Base-by-base conservation (phyloP, 257 asterid genomes). In the Buddleja alternifolia region DNA sequence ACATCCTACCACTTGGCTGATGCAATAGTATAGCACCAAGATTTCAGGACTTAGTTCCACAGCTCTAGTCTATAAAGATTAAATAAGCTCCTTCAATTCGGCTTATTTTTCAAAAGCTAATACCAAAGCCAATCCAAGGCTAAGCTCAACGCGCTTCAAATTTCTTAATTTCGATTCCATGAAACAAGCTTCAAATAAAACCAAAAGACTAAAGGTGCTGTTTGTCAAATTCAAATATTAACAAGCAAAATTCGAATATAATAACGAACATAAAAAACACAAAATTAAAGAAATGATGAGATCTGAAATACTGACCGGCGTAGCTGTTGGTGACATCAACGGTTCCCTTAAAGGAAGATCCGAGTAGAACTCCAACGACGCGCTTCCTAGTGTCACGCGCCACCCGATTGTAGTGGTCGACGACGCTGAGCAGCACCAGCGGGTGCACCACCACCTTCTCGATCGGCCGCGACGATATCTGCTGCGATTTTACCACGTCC, bases 401-500 rank as follows among this genome's bases (percentile, higher is more conserved):
- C 70, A 90, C 98, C 47, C 98, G 81, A 14, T 93, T 93, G 86
- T 86, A 93, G 80, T 93, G 97, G 80, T 90, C 98, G 69, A 93
- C 98, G 78, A 87, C 84, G 85, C 97, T 93, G 23, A 93, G 83
- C 45, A 93, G 80, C 73, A 93, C 98, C 59, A 93, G 84, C 42
- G 98, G 98, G 60, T 93, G 98, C 21, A 93, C 98, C 20, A 93
- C 88, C 16, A 93, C 98, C 81, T 90, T 93, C 79, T 90, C 96
- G 74, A 93, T 88, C 78, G 87, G 81, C 83, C 86, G 81, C 4
- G 94, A 66, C n/a, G 90, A 80, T 75, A 93, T 79, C 78, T 93
- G 98, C 90, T 88, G 97, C 63, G 88, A 80, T 66, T 93, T 93
- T 2, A 92, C 83, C 64, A 92, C 95, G 60, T 92, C 96, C 97